Percentiles rank a stretch among this genome's conserved stretches.
Conservation (phyloP, 164 flowering plant species). For the Santalum album region DNA sequence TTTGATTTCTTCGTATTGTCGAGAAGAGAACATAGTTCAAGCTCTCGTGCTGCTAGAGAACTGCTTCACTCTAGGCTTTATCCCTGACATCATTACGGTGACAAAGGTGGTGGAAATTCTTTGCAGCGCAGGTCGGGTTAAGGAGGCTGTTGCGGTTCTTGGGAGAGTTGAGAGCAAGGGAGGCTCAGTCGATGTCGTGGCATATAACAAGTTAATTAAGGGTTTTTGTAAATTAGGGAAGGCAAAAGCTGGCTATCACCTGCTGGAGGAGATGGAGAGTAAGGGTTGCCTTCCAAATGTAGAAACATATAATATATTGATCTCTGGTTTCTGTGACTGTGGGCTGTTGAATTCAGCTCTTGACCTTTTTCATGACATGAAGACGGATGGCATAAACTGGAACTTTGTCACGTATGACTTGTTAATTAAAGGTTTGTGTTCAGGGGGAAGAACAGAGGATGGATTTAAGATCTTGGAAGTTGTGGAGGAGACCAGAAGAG, state of each 20-base stretch:
- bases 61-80: slow-evolving; percentile 37
- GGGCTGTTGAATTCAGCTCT: slow-evolving; percentile 52
- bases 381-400: slow-evolving; percentile 40
- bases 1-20: slow-evolving; percentile 67
- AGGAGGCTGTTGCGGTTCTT: slow-evolving; percentile 60
- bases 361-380: slow-evolving; percentile 67
- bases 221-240: slow-evolving; percentile 66
- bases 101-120: slow-evolving; percentile 64
- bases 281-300: slow-evolving; percentile 75
- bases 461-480: slow-evolving; percentile 55
- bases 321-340: slow-evolving; percentile 52
- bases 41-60: slow-evolving; percentile 75
- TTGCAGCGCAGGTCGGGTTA: slow-evolving; percentile 49
- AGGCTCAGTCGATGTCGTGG: slow-evolving; percentile 46
- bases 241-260: slow-evolving; percentile 33
- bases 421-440: slow-evolving; percentile 55
- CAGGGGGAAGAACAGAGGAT: slow-evolving; percentile 43
- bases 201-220: slow-evolving; percentile 61
- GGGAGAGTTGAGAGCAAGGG: slow-evolving; percentile 64
- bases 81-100: slow-evolving; percentile 60
- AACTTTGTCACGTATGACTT: slow-evolving; percentile 52
- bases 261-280: slow-evolving; percentile 71
- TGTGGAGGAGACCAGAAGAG: slow-evolving; percentile 50
- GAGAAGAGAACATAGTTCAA: slow-evolving; percentile 47
- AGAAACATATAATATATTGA: slow-evolving; percentile 57